Conservation (phyloP, 495 filamentous ascomycete genomes). For the Aspergillus conjunctus region DNA sequence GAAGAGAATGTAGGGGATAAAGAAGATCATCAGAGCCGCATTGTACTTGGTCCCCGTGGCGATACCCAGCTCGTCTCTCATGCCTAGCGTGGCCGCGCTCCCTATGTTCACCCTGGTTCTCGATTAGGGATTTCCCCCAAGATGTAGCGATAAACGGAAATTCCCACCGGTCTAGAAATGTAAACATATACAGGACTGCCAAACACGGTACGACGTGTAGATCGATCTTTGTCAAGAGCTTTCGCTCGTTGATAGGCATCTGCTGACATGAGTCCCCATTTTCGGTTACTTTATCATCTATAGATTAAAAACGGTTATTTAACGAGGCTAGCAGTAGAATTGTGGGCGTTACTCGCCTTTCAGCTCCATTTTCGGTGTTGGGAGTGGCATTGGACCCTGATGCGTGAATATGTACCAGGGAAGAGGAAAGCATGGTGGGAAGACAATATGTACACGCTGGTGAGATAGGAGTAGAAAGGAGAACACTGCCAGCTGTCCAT, state of each 20-base stretch:
- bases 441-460: too few relatives aligned
- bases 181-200: constrained; percentile 73
- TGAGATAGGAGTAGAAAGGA: too few relatives aligned
- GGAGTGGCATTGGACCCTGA: too few relatives aligned
- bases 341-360: too few relatives aligned
- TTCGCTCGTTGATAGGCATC: constrained; percentile 56
- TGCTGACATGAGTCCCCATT: not conserved
- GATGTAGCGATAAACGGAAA: constrained; percentile 5
- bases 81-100: constrained; percentile 56
- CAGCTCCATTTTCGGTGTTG: too few relatives aligned
- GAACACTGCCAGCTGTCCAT: too few relatives aligned
- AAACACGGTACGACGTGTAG: constrained; percentile 73
- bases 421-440: too few relatives aligned
- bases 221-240: constrained; percentile 70
- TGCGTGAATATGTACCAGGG: too few relatives aligned
- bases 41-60: constrained; percentile 49
- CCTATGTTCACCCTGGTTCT: constrained; percentile 56
- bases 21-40: constrained; percentile 62
- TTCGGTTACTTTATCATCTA: constrained; percentile 7
- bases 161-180: constrained; percentile 71
- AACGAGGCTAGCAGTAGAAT: too few relatives aligned
- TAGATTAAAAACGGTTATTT: not conserved
- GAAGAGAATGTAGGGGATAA: constrained; percentile 63
- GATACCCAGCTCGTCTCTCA: constrained; percentile 61
- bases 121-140: not conserved